Percentiles rank a stretch among this genome's conserved stretches.
Conservation (phyloP, 768 basidiomycete species). For the Pisolithus tinctorius region DNA sequence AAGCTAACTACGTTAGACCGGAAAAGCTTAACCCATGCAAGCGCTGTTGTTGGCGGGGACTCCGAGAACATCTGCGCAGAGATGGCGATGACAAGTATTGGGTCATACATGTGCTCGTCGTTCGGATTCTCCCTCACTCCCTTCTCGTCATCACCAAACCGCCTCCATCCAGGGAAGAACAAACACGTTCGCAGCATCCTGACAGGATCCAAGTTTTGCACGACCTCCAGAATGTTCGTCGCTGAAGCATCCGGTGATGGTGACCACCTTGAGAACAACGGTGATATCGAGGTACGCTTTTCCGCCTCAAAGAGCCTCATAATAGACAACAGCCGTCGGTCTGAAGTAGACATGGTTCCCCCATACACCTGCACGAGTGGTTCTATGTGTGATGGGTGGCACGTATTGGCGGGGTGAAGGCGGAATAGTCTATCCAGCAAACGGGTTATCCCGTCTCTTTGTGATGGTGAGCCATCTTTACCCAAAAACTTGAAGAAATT, state of each 20-base stretch:
- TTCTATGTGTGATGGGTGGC: constrained; percentile 77
- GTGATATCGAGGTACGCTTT: constrained; percentile 54
- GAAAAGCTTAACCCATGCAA: constrained; percentile 87
- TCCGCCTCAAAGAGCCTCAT: constrained; percentile 75
- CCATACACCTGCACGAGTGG: constrained; percentile 70
- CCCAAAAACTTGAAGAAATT: constrained; percentile 47
- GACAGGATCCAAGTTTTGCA: constrained; percentile 64
- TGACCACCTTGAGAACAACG: constrained; percentile 65
- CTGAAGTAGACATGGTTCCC: constrained; percentile 61
- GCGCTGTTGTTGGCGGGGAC: constrained; percentile 46
- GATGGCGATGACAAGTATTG: constrained; percentile 66
- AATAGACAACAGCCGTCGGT: constrained; percentile 63
- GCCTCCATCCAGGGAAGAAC: constrained; percentile 62
- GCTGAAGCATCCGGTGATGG: constrained; percentile 37
- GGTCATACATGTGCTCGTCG: constrained; percentile 63
- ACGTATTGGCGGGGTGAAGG: constrained; percentile 75
- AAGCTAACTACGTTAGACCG: constrained; percentile 73
- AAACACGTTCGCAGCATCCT: constrained; percentile 66
- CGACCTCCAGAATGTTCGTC: constrained; percentile 49
- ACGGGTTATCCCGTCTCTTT: constrained; percentile 44
- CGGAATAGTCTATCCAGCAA: constrained; percentile 64
- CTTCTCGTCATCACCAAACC: constrained; percentile 32
- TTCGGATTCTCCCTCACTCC: constrained; percentile 15
- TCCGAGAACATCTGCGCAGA: constrained; percentile 60
- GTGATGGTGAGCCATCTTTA: constrained; percentile 15